Conservation (phyloP, 2,329 filamentous ascomycete species). For the Aspergillus niger region DNA sequence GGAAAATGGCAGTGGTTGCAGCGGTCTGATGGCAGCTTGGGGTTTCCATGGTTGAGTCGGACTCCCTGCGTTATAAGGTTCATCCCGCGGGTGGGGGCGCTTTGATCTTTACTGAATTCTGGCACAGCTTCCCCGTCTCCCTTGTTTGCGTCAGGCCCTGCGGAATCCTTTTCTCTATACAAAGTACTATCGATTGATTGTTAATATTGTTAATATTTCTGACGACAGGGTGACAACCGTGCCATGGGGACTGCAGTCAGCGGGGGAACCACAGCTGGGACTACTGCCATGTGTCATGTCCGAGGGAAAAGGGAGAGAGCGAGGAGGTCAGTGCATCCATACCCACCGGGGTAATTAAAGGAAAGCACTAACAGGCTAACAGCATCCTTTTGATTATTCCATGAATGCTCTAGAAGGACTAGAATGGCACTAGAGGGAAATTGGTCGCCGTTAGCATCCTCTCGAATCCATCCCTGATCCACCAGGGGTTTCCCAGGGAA, state of each 20-base stretch:
- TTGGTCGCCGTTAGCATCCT: slow-evolving; percentile 1
- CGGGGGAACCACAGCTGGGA: background rate
- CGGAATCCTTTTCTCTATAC: background rate
- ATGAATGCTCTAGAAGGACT: slow-evolving; percentile 4
- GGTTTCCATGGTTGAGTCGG: background rate
- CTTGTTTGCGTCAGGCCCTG: background rate
- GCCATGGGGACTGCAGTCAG: background rate
- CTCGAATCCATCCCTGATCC: background rate
- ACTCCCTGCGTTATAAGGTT: slow-evolving; percentile 7
- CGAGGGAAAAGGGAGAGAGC: background rate
- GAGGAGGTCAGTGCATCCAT: background rate
- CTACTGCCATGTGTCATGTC: background rate
- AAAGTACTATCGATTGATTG: background rate
- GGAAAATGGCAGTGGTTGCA: background rate
- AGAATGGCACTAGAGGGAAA: slow-evolving; percentile 4
- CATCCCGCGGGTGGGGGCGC: slow-evolving; percentile 10
- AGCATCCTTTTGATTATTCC: background rate
- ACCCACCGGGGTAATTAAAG: background rate
- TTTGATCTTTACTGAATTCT: background rate
- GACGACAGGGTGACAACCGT: background rate
- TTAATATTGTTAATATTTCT: background rate
- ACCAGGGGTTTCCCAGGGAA: background rate
- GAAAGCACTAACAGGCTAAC: background rate
- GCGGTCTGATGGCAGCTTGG: background rate
- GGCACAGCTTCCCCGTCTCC: background rate